phyloP scores from a whole-genome alignment of 2,329 filamentous ascomycete species.

The Tympanopsis confertula region DNA sequence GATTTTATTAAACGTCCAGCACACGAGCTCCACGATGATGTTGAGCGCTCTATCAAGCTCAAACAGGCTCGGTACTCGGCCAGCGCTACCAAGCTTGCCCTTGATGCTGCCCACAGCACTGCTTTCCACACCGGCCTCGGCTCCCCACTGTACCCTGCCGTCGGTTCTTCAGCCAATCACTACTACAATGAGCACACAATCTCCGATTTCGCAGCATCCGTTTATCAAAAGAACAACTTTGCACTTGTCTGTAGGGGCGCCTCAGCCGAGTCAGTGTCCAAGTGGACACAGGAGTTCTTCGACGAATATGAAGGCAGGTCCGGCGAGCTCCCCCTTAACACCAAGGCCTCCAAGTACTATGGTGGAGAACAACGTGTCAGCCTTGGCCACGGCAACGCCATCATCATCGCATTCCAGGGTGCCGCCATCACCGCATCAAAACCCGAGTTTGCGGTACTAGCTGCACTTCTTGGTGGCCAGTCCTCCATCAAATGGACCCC shows the following conservation, averaged over 20 bases:
- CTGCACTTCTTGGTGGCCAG: slow-evolving; percentile 79
- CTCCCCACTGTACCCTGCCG: slow-evolving; percentile 60
- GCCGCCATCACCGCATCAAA: slow-evolving; percentile 73
- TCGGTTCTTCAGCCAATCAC: slow-evolving; percentile 60
- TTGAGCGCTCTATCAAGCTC: slow-evolving; percentile 64
- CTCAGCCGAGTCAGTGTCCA: slow-evolving; percentile 61
- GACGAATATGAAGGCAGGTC: slow-evolving; percentile 40
- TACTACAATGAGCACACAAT: slow-evolving; percentile 72
- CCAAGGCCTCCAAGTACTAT: slow-evolving; percentile 69
- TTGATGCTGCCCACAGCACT: slow-evolving; percentile 74
- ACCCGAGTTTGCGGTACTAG: slow-evolving; percentile 78
- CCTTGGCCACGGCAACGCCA: slow-evolving; percentile 64
- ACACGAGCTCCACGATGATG: slow-evolving; percentile 82
- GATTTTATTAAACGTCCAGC: slow-evolving; percentile 36
- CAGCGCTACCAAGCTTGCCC: slow-evolving; percentile 54
- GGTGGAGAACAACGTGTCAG: slow-evolving; percentile 88
- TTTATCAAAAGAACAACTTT: slow-evolving; percentile 82
- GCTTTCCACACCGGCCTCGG: slow-evolving; percentile 94
- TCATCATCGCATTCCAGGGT: slow-evolving; percentile 87
- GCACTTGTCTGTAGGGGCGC: slow-evolving; percentile 85
- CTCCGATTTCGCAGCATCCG: slow-evolving; percentile 62
- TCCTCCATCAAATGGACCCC: slow-evolving; percentile 90
- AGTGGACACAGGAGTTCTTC: slow-evolving; percentile 94
- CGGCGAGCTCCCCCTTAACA: slow-evolving; percentile 41
- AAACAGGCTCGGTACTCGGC: slow-evolving; percentile 64